phyloP scores from a whole-genome alignment of 805 yeast species.

The Cyberlindnera lachancei region DNA sequence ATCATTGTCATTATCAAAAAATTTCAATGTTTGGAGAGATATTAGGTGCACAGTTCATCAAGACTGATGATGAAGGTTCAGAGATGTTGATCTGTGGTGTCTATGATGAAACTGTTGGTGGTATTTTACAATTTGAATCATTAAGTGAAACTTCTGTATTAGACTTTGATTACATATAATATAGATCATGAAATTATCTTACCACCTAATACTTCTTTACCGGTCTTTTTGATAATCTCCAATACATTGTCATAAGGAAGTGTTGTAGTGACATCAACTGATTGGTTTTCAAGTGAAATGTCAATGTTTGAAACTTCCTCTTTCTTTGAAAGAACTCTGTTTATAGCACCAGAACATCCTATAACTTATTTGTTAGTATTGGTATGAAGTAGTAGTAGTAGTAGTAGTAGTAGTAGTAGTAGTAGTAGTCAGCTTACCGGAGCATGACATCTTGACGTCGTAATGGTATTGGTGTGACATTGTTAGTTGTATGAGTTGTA shows the following conservation, averaged over 20 bases:
- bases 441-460: slow-evolving; percentile 80
- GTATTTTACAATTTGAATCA: slow-evolving; percentile 41
- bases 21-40: slow-evolving; percentile 52
- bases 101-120: slow-evolving; percentile 50
- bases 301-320: slow-evolving; percentile 70
- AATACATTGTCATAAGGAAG: slow-evolving; percentile 73
- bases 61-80: slow-evolving; percentile 31
- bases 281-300: slow-evolving; percentile 72
- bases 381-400: too few species aligned
- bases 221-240: slow-evolving; percentile 80
- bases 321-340: slow-evolving; percentile 60
- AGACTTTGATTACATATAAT: slow-evolving; percentile 29
- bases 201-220: slow-evolving; percentile 73
- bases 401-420: neutral
- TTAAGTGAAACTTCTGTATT: slow-evolving; percentile 29
- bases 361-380: slow-evolving; percentile 2
- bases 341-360: slow-evolving; percentile 84
- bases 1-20: slow-evolving; percentile 13
- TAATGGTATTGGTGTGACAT: slow-evolving; percentile 58
- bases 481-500: neutral
- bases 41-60: slow-evolving; percentile 44
- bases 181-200: slow-evolving; percentile 29
- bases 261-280: slow-evolving; percentile 67
- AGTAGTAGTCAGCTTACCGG: slow-evolving; percentile 36
- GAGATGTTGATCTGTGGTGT: slow-evolving; percentile 47